Conservation (phyloP, 2,329 filamentous ascomycete genomes). For the Fusarium sp. region DNA sequence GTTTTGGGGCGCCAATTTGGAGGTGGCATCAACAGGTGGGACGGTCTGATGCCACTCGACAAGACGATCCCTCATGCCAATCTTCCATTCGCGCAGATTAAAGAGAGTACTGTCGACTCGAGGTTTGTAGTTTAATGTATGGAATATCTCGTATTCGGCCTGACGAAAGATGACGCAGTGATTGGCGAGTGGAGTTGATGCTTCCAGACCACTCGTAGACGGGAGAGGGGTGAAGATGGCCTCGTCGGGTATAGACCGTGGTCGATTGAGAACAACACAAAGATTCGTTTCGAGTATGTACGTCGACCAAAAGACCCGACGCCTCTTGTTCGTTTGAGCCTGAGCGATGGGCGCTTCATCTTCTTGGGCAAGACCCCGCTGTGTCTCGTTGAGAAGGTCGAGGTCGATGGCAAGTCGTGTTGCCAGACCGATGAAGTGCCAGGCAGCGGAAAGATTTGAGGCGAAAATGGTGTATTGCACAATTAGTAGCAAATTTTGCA, state of each 20-base stretch:
- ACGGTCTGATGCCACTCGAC: conserved; percentile 29
- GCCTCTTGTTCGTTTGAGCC: background rate
- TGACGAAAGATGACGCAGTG: conserved; percentile 37
- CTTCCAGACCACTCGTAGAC: background rate
- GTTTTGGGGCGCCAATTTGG: conserved; percentile 36
- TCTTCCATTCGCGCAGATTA: no score
- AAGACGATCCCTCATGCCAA: conserved; percentile 29
- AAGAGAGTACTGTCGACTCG: no score
- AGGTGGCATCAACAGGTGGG: conserved; percentile 14
- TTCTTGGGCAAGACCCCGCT: background rate
- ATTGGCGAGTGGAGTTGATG: conserved; percentile 17
- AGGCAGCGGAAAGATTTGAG: conserved; percentile 26
- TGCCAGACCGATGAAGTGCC: conserved; percentile 35
- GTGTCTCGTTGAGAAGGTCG: conserved; percentile 10
- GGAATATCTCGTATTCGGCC: conserved; percentile 42
- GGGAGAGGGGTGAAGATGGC: conserved; percentile 26
- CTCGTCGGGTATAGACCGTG: conserved; percentile 31
- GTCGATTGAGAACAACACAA: conserved; percentile 20
- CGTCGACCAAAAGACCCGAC: conserved; percentile 25
- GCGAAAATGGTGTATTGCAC: conserved; percentile 31
- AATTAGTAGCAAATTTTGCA: conserved; percentile 22
- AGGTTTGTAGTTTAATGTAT: conserved; percentile 29
- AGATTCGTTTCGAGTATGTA: conserved; percentile 35
- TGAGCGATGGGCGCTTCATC: background rate
- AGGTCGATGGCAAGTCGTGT: conserved; percentile 28